Conservation (phyloP, 208 protist species). For the Trypanosoma theileri region DNA sequence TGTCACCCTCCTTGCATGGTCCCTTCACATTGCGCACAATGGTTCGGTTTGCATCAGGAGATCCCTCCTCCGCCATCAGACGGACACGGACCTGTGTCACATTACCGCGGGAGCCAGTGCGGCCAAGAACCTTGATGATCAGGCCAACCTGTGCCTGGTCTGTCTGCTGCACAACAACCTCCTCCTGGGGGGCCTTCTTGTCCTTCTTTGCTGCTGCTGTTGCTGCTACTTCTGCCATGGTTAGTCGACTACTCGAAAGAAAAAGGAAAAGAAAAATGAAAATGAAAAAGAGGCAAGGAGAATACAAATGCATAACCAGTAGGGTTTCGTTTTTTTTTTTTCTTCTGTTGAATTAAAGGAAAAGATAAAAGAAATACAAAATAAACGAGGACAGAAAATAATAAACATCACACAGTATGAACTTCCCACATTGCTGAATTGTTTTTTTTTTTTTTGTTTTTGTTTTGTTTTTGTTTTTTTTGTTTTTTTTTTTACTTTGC, state of each 20-base stretch:
- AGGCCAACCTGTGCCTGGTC: constrained; percentile 93
- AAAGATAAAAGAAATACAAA: not conserved
- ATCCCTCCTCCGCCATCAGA: constrained; percentile 92
- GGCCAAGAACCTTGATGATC: constrained; percentile 98
- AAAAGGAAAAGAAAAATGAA: constrained; percentile 11
- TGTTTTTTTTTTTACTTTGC: not conserved
- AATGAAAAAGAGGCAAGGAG: constrained; percentile 13
- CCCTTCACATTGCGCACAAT: constrained; percentile 99
- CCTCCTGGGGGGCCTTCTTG: constrained; percentile 74
- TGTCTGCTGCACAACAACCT: constrained; percentile 62
- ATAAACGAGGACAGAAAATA: constrained; percentile 5
- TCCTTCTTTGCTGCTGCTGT: constrained; percentile 78
- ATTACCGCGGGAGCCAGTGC: constrained; percentile 99
- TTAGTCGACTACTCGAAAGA: constrained; percentile 19
- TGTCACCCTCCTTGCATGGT: constrained; percentile 98
- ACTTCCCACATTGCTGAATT: not conserved
- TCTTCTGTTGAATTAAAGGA: not conserved
- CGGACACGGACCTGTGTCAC: constrained; percentile 98
- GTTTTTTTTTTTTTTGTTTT: not conserved
- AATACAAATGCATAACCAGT: not conserved
- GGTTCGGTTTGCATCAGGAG: constrained; percentile 89
- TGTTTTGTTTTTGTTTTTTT: too few species aligned
- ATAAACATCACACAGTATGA: not conserved
- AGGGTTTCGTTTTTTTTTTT: too few species aligned
- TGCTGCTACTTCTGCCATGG: constrained; percentile 28